Evolutionary conservation across 2,329 filamentous ascomycete genomes (phyloP), one percentile per base, ranked within the genome.

Genomic region (Aspergillus transmontanensis): DNA sequence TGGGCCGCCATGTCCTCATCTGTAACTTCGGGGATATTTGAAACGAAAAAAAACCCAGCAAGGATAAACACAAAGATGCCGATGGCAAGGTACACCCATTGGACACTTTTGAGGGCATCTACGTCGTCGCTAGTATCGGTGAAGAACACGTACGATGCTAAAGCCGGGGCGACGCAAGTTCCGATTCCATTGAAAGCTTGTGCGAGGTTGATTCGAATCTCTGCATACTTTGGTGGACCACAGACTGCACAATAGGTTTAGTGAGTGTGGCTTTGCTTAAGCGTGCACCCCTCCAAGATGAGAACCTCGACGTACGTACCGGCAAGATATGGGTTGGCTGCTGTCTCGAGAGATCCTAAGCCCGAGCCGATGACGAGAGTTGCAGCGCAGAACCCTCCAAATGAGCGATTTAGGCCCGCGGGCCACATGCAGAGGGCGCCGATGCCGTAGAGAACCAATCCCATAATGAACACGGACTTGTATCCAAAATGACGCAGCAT

Each of bases 381-480:
- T 58, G 78, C 85, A 41, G 85, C 86, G 70, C 90, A 92, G 79
- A 93, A 94, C 10, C 90, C 91, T 30, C 84, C 86, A 71, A 93
- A 94, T 19, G 87, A 90, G 51, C 85, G 84, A 63, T 92, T 85
- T 11, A 94, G 86, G 9, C 89, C 90, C 1, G 89, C 90, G 0
- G 92, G 92, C 92, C 91, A 95, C 79, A 94, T 94, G 79, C 93
- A 92, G 66, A 94, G 87, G 41, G 90, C 92, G 1, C 90, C 90
- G 6, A 87, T 82, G 1, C 89, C 88, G 75, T 92, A 92, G 51
- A 93, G 83, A 62, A 79, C 82, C 7, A 93, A 82, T 43, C 91
- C 92, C 32, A 89, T 83, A 64, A 95, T 94, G 69, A 95, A 94
- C 0, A 91, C 92, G 48, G 87, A 87, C 68, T 92, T 91, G 79